These are phyloP conservation scores for Microsporum ferrugineum DNA, from an alignment of 2,329 filamentous ascomycete species.

Conservation along the genomic window DNA sequence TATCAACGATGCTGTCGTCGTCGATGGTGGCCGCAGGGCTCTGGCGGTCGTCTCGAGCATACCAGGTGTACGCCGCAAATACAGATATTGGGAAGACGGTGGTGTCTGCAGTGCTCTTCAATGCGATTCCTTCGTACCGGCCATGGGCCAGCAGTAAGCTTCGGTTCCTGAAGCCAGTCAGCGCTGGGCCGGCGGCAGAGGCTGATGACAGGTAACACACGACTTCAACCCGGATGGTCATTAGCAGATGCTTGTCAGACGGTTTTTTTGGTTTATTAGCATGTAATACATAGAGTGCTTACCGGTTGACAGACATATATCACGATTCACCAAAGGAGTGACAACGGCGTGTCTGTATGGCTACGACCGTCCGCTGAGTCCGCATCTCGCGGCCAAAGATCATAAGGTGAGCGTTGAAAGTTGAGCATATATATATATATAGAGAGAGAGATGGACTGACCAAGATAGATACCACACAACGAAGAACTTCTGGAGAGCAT, in stretches of 20 bases:
- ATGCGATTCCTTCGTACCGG: slow-evolving; percentile 43
- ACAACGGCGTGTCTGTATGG: slow-evolving; percentile 56
- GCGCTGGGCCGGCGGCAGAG: slow-evolving; percentile 58
- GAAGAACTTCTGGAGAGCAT: slow-evolving; percentile 43
- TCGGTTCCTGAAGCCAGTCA: slow-evolving; percentile 67
- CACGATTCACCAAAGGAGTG: slow-evolving; percentile 45
- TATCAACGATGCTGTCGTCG: slow-evolving; percentile 7
- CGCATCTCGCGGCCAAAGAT: slow-evolving; percentile 57
- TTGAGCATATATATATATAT: no score
- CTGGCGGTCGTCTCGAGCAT: slow-evolving; percentile 55
- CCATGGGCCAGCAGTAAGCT: slow-evolving; percentile 27
- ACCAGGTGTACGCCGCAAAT: slow-evolving; percentile 74
- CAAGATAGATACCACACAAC: slow-evolving; percentile 37
- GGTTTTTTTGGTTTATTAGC: not conserved
- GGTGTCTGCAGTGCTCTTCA: slow-evolving; percentile 60
- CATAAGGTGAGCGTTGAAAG: slow-evolving; percentile 30
- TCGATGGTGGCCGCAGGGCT: slow-evolving; percentile 45
- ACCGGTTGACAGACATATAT: slow-evolving; percentile 46
- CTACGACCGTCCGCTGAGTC: slow-evolving; percentile 63
- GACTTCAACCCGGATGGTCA: not conserved
- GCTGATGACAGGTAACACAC: slow-evolving; percentile 55
- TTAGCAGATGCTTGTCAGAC: no score
- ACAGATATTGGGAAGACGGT: slow-evolving; percentile 80
- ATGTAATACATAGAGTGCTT: not conserved
- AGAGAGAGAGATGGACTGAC: not conserved